Evolutionary conservation across 441 rosid species (phyloP), one percentile per base, ranked within the genome.

Genomic region (Macaranga tanarius): DNA sequence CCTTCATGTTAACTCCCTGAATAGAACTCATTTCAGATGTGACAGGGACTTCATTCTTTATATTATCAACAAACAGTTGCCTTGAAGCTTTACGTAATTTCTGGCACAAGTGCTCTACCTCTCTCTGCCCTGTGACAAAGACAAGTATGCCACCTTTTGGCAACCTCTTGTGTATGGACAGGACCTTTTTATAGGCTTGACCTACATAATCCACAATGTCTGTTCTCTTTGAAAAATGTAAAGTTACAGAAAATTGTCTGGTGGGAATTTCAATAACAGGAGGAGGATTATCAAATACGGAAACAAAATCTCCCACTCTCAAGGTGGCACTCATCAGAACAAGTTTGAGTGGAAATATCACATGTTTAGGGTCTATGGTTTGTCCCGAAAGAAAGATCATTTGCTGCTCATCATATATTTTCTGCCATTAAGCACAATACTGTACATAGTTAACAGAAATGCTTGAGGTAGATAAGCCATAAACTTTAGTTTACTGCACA

Each of bases 51-150:
- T 77, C 80, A 76, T 76, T 42, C 47, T 11, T 10, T 10, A 7
- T 42, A 10, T 10, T 83, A 73, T 74, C 82, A 34, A 65, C 62
- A 48, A 74, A 76, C 75, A 85, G 59, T 60, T 90, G 83, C 66
- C 65, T 81, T 48, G 97, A 92, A 79, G 92, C 88, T 75, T 79
- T 90, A 31, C 75, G 74, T 44, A 92, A 80, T 81, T 87, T 92
- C 73, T 70, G 81, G 77, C 99, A 95, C 64, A 92, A 84, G 80
- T 84, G 81, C 61, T 92, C 97, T 28, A 95, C 96, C 79, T 95
- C 98, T 82, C 97, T 88, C 84, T 90, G 97, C 68, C 99, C 98
- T 0, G 98, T 95, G 75, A 95, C 95, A 82, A 92, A 95, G 69
- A 92, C 92, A 65, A 95, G 98, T 81, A 95, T 76, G 68, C 98